A percentile compares a stretch with the other conserved stretches of the same genome.
These are phyloP conservation scores for Spergularia bocconei DNA, from an alignment of 148 eudicot genomes.

Conservation along the genomic window DNA sequence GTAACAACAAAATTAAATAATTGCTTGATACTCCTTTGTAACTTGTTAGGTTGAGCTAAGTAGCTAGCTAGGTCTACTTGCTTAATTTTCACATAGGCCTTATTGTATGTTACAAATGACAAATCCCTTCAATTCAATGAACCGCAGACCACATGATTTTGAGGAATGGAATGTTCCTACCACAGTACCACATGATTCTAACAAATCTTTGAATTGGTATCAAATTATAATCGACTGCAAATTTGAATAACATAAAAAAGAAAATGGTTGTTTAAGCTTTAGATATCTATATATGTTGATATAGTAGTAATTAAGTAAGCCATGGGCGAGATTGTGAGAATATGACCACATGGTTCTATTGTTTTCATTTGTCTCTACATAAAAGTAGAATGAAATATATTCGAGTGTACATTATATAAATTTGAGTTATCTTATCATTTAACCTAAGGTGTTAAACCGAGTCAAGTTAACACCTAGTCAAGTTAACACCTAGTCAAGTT, in stretches of 20 bases:
- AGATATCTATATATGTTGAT: too few relatives aligned
- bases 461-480: too few relatives aligned
- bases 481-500: too few relatives aligned
- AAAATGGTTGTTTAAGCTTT: too few relatives aligned
- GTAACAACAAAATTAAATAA: background rate
- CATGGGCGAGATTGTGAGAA: slow-evolving; percentile 8
- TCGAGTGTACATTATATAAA: too few relatives aligned
- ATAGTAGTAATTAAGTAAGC: background rate
- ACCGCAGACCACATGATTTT: slow-evolving; percentile 19
- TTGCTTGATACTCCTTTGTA: background rate
- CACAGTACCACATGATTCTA: slow-evolving; percentile 21
- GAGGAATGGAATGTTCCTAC: slow-evolving; percentile 25
- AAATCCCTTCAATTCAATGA: slow-evolving; percentile 7
- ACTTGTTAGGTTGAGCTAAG: background rate
- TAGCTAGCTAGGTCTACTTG: background rate
- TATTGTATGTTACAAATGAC: background rate
- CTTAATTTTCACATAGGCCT: slow-evolving; percentile 3
- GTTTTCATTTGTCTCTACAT: too few relatives aligned
- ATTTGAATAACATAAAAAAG: too few relatives aligned
- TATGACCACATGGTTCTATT: slow-evolving; percentile 15
- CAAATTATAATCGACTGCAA: background rate
- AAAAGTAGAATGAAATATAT: too few relatives aligned
- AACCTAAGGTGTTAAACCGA: too few relatives aligned
- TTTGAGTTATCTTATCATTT: too few relatives aligned
- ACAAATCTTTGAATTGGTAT: background rate